Conservation (phyloP, 345 rosid species). For the Murraya koenigii region DNA sequence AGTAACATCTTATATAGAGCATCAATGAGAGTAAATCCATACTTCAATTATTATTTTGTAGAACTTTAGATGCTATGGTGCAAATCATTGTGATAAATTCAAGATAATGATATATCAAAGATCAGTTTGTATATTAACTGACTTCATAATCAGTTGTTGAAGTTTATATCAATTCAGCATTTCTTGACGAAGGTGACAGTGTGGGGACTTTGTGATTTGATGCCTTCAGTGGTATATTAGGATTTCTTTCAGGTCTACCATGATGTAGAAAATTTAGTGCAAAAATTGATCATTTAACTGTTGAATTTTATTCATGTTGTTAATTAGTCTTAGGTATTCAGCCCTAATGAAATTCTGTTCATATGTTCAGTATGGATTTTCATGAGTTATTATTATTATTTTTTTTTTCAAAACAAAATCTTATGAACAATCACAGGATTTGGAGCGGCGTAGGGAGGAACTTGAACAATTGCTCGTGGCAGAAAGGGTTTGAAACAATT, state of each 20-base stretch:
- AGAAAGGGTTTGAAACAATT: constrained; percentile 41
- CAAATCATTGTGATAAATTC: not conserved
- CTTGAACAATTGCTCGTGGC: constrained; percentile 76
- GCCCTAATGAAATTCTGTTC: not conserved
- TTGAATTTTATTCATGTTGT: not conserved
- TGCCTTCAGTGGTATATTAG: not conserved
- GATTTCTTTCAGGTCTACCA: not conserved
- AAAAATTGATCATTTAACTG: not conserved
- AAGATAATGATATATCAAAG: not conserved
- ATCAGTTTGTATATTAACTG: not conserved
- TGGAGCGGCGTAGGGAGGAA: constrained; percentile 77
- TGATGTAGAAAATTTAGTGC: not conserved
- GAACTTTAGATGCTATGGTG: not conserved
- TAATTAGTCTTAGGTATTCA: not conserved
- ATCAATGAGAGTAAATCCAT: not conserved
- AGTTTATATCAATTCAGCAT: too few relatives aligned
- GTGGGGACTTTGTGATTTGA: not conserved
- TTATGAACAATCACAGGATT: constrained; percentile 45
- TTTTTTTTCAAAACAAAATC: not conserved
- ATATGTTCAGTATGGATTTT: not conserved
- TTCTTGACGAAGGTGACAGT: not conserved
- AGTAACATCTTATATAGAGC: not conserved
- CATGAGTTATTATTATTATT: not conserved
- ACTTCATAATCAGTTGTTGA: not conserved
- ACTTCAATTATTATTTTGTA: not conserved